These are phyloP conservation scores for Strobilomyces echinocephalus DNA, from an alignment of 768 basidiomycete species.

Conservation along the genomic window DNA sequence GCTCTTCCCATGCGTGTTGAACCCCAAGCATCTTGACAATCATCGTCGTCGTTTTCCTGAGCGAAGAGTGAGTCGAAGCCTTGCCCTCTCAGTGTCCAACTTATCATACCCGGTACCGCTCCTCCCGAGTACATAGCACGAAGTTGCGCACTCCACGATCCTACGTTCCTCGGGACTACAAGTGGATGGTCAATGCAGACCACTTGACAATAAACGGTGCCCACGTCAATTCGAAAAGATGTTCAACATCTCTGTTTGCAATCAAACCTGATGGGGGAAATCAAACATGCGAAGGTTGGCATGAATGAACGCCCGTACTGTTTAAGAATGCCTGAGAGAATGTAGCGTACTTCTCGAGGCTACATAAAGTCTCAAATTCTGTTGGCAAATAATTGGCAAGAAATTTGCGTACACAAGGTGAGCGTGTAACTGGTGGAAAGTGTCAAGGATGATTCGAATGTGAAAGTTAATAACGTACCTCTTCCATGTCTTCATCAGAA, in stretches of 20 bases:
- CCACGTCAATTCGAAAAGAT: constrained; percentile 26
- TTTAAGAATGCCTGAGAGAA: constrained; percentile 30
- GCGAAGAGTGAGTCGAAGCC: neutral
- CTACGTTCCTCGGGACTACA: constrained; percentile 43
- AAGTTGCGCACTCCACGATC: constrained; percentile 55
- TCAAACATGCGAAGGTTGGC: neutral
- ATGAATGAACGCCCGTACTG: constrained; percentile 8
- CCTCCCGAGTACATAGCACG: constrained; percentile 64
- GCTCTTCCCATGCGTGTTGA: constrained; percentile 47
- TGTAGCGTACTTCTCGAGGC: constrained; percentile 27
- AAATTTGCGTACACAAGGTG: constrained; percentile 48
- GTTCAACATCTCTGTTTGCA: constrained; percentile 22
- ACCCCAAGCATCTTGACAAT: constrained; percentile 71
- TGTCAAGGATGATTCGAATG: neutral
- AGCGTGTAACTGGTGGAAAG: constrained; percentile 41
- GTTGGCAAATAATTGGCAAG: neutral
- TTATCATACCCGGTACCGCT: constrained; percentile 65
- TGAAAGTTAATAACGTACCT: constrained; percentile 32
- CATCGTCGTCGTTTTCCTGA: constrained; percentile 73
- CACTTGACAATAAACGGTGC: constrained; percentile 7
- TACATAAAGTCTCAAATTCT: constrained; percentile 40
- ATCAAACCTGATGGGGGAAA: constrained; percentile 17
- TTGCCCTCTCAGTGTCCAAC: no score
- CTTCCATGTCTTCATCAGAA: constrained; percentile 43
- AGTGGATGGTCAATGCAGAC: constrained; percentile 7